These are phyloP conservation scores for Scheffersomyces quercinus DNA, from an alignment of 1,139 yeast species.

Conservation along the genomic window DNA sequence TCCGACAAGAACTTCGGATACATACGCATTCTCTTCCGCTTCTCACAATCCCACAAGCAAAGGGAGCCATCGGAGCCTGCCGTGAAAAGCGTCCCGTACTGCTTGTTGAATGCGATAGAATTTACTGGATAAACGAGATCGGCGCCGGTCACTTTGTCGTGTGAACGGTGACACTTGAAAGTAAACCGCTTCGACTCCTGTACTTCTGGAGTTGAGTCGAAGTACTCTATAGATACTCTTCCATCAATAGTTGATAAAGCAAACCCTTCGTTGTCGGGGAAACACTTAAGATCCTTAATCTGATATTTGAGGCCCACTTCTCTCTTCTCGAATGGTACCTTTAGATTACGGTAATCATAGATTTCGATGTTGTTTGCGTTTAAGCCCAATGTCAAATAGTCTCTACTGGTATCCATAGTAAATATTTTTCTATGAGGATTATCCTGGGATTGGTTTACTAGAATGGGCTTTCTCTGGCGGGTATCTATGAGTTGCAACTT, in stretches of 20 bases:
- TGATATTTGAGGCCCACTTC: constrained; percentile 78
- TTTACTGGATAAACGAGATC: constrained; percentile 81
- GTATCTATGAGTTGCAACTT: constrained; percentile 39
- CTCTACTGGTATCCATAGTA: constrained; percentile 58
- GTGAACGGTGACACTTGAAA: constrained; percentile 74
- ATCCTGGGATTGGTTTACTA: constrained; percentile 5
- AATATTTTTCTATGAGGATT: constrained; percentile 50
- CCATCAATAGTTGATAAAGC: constrained; percentile 87
- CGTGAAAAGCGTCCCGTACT: constrained; percentile 56
- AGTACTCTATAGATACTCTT: constrained; percentile 77
- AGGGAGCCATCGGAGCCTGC: constrained; percentile 80
- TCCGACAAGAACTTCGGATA: constrained; percentile 44
- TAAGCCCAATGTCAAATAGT: constrained; percentile 56
- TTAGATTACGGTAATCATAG: constrained; percentile 54
- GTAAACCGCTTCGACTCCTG: constrained; percentile 62
- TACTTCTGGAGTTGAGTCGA: constrained; percentile 49
- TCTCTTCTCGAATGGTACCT: constrained; percentile 49
- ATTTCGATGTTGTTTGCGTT: constrained; percentile 55
- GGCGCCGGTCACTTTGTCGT: constrained; percentile 41
- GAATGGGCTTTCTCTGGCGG: constrained; percentile 18
- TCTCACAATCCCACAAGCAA: constrained; percentile 73
- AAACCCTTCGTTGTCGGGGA: constrained; percentile 65
- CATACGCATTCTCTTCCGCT: constrained; percentile 62
- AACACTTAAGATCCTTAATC: constrained; percentile 58
- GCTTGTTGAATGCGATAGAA: constrained; percentile 56